Evolutionary conservation across 2,329 filamentous ascomycete species (phyloP).

Genomic region (Fusarium scirpi): DNA sequence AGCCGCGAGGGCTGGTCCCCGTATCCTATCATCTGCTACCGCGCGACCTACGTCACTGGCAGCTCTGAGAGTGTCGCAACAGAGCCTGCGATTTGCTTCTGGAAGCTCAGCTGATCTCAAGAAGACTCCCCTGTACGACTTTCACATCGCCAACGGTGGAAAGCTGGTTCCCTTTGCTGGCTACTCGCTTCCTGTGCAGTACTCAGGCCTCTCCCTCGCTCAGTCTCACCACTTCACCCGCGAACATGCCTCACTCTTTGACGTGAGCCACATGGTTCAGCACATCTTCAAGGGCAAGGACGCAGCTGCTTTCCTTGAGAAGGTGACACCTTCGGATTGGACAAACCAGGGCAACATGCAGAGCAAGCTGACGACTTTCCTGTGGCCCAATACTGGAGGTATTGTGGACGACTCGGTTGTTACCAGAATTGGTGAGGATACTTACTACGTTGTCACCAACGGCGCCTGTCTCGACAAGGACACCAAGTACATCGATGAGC

Average conservation of each 20-base stretch:
- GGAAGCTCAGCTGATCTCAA: conserved; percentile 53
- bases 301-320: conserved; percentile 84
- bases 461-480: conserved; percentile 93
- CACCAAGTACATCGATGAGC: conserved; percentile 76
- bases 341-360: conserved; percentile 72
- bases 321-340: conserved; percentile 82
- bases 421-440: conserved; percentile 77
- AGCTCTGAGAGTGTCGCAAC: conserved; percentile 33
- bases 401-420: conserved; percentile 97
- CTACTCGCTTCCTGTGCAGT: conserved; percentile 93
- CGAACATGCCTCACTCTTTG: conserved; percentile 88
- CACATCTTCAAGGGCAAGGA: conserved; percentile 86
- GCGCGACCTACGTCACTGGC: conserved; percentile 40
- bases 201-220: conserved; percentile 78
- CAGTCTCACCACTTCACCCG: conserved; percentile 93
- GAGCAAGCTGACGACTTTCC: conserved; percentile 85
- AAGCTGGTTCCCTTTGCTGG: conserved; percentile 99
- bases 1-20: conserved; percentile 49
- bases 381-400: conserved; percentile 84
- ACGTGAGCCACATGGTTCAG: conserved; percentile 97
- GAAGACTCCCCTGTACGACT: conserved; percentile 81
- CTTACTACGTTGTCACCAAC: conserved; percentile 96
- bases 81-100: conserved; percentile 48
- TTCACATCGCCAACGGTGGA: conserved; percentile 81
- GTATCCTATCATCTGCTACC: conserved; percentile 40